These are phyloP conservation scores for Suillus fuscotomentosus DNA, from an alignment of 768 basidiomycete genomes.

Conservation along the genomic window DNA sequence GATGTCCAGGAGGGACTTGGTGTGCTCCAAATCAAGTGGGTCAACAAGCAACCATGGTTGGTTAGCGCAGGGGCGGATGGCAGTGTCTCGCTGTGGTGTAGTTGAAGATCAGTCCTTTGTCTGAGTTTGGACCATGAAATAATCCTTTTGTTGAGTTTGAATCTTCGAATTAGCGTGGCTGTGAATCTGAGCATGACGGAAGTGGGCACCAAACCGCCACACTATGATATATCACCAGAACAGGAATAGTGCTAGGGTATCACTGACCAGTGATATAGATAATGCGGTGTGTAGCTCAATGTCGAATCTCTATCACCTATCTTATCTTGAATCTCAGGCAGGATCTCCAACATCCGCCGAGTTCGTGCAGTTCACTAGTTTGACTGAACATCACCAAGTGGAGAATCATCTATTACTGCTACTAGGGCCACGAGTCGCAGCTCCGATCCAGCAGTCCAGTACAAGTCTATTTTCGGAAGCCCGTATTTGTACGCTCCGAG, in stretches of 20 bases:
- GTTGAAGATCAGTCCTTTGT: slow-evolving; percentile 41
- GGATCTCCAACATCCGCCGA: neutral
- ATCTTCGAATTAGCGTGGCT: neutral
- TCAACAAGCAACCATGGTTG: slow-evolving; percentile 87
- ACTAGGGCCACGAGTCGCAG: neutral
- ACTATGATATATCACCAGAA: neutral
- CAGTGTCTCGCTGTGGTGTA: slow-evolving; percentile 84
- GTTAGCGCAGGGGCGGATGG: slow-evolving; percentile 94
- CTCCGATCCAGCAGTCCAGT: neutral
- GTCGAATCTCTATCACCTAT: neutral
- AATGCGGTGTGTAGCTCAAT: neutral
- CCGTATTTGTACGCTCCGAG: neutral
- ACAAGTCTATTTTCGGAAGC: neutral
- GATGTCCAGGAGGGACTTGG: slow-evolving; percentile 82
- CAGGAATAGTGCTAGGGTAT: neutral
- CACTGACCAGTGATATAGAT: neutral
- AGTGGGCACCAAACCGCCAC: neutral
- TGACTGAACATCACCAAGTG: neutral
- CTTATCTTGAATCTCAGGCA: neutral
- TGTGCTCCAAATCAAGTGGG: slow-evolving; percentile 90
- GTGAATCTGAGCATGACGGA: slow-evolving; percentile 1
- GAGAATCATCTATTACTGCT: neutral
- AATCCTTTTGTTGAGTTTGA: slow-evolving; percentile 1
- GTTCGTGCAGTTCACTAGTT: neutral
- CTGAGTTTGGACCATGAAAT: slow-evolving; percentile 25